Evolutionary conservation across 2,329 filamentous ascomycete genomes (phyloP).

Genomic region (Xylariaceae sp.): DNA sequence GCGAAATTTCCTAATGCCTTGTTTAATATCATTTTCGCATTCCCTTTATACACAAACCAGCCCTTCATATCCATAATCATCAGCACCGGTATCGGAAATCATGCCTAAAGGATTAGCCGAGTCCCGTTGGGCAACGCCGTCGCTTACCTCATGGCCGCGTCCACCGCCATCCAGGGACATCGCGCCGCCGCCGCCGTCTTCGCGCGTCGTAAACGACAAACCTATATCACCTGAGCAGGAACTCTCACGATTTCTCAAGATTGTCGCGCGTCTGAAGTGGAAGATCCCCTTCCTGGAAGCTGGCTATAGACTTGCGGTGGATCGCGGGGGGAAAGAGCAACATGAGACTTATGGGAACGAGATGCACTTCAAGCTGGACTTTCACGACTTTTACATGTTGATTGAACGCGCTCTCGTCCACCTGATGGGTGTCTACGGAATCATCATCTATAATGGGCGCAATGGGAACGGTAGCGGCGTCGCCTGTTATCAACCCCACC

Average conservation of each 20-base stretch:
- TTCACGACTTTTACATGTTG: conserved; percentile 71
- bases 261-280: conserved; percentile 59
- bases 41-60: too few species aligned
- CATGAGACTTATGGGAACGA: conserved; percentile 37
- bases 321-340: conserved; percentile 34
- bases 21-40: too few species aligned
- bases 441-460: conserved; percentile 39
- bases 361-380: conserved; percentile 73
- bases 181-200: conserved; percentile 3
- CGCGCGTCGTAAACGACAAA: not conserved
- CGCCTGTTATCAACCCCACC: conserved; percentile 39
- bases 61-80: too few species aligned
- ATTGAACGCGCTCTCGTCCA: conserved; percentile 68
- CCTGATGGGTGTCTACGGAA: conserved; percentile 60
- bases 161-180: conserved; percentile 6
- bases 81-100: too few species aligned
- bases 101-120: conserved; percentile 12
- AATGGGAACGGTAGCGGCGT: conserved; percentile 6
- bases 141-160: conserved; percentile 11
- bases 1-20: too few species aligned
- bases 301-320: conserved; percentile 50
- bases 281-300: conserved; percentile 58
- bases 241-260: conserved; percentile 56
- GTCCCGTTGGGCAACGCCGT: conserved; percentile 23
- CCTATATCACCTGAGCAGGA: conserved; percentile 33